Base-by-base conservation (phyloP, 805 yeast species). In the Pachysolen tannophilus region DNA sequence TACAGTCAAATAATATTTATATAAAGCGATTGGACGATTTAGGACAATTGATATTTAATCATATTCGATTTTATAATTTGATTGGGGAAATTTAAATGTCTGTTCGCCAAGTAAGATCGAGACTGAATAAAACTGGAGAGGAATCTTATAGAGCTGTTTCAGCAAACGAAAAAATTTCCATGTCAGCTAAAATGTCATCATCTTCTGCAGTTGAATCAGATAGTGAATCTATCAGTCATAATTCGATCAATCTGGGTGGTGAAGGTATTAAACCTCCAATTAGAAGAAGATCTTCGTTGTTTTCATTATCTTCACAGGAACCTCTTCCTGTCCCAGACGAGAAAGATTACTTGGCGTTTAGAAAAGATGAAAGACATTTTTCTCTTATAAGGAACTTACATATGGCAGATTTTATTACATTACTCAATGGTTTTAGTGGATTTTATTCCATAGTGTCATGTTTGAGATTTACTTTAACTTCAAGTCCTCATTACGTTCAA, bases 341-440 rank as follows among this genome's bases (percentile, higher is more conserved):
- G 39, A 67, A 67, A 13, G 94, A 90, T 55, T 79, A 85, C 49
- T 67, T 72, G 41, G 84, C 80, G 30, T 87, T 88, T 54, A 78
- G 87, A 36, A 72, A 78, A 26, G 97, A 90, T 58, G 70, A 70
- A 32, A 71, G 94, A 52, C 97, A 90, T 55, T 80, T 90, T 44
- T 79, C 88, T 38, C 75, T 92, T 73, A 63, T 92, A 38, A 67
- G 95, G 52, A 81, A 82, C 49, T 71, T 92, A 44, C 97, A 92
- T 57, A 67, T 90, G 77, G 98, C 98, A 5, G 98, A 92, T 58
- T 86, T 80, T 63, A 92, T 92, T 56, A 92, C 98, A 3, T 72
- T 88, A 65, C 66, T 92, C 56, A 92, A 92, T 58, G 96, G 97
- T 18, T 86, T 85, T 54, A 79, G 88, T 32, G 98, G 97, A 0